phyloP scores from a whole-genome alignment of 78 protist species.

The Acrasis kona region DNA sequence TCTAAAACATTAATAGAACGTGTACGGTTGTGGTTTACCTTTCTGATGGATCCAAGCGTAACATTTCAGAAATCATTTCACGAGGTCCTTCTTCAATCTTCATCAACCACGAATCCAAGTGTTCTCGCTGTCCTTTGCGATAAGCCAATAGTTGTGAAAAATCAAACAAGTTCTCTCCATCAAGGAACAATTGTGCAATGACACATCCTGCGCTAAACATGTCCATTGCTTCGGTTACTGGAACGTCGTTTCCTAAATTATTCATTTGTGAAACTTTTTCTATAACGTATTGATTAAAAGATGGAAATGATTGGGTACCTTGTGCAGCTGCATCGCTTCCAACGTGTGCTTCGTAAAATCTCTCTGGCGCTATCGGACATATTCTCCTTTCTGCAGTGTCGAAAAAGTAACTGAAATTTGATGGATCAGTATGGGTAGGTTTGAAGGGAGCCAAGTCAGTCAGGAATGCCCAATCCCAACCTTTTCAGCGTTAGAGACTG shows the following conservation, averaged over 20 bases:
- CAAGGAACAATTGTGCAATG: conserved; percentile 12
- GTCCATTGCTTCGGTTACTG: conserved; percentile 15
- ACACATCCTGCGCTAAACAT: conserved; percentile 20
- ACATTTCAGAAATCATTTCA: not conserved
- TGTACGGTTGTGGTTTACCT: no score
- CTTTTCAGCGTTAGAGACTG: not conserved
- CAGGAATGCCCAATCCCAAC: conserved; percentile 13
- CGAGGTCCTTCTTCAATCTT: not conserved
- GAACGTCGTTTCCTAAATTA: no score
- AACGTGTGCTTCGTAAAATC: conserved; percentile 1
- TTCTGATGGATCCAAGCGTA: not conserved
- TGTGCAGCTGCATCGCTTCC: not conserved
- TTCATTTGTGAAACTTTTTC: no score
- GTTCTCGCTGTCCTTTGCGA: conserved; percentile 9
- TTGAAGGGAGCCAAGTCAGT: conserved; percentile 31
- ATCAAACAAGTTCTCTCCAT: conserved; percentile 12
- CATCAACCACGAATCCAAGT: not conserved
- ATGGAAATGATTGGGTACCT: not conserved
- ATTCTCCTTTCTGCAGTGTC: conserved; percentile 17
- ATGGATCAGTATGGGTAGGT: conserved; percentile 9
- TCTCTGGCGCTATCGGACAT: conserved; percentile 21
- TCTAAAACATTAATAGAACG: no score
- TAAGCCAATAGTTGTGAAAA: conserved; percentile 15
- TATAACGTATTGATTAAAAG: no score
- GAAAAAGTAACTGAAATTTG: conserved; percentile 21